phyloP scores from a whole-genome alignment of 768 basidiomycete species.

The Boletus patriciae region DNA sequence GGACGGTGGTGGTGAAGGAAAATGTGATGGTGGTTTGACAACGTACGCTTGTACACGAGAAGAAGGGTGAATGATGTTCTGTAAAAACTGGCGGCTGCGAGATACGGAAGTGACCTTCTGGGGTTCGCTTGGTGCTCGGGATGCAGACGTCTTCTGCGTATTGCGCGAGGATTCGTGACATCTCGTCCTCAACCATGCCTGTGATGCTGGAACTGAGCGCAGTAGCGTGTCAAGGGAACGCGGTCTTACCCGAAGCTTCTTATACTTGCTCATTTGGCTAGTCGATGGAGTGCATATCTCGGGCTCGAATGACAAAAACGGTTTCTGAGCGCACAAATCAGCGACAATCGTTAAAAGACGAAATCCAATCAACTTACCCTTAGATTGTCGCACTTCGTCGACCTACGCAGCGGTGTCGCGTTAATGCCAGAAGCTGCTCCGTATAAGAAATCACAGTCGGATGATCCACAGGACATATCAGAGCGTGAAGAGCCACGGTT shows the following conservation, averaged over 20 bases:
- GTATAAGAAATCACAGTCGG: neutral
- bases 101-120: neutral
- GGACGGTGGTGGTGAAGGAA: neutral
- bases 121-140: neutral
- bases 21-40: neutral
- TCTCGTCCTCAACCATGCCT: constrained; percentile 7
- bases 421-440: neutral
- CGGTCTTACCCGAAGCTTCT: constrained; percentile 3
- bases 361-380: neutral
- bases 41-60: neutral
- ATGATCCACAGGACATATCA: constrained; percentile 1
- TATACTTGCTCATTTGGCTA: constrained; percentile 1
- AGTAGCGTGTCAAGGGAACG: neutral
- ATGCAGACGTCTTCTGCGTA: neutral
- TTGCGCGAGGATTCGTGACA: neutral
- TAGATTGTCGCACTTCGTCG: neutral
- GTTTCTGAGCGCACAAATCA: constrained; percentile 9
- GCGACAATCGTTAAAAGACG: neutral
- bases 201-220: neutral
- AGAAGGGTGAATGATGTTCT: neutral
- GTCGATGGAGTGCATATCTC: neutral
- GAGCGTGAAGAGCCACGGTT: neutral
- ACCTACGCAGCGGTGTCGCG: neutral
- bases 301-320: neutral
- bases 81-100: constrained; percentile 1